A percentile compares a stretch with the other conserved stretches of the same genome.
These are phyloP conservation scores for Hibiscus tridactylites DNA, from an alignment of 345 rosid genomes.

Conservation along the genomic window DNA sequence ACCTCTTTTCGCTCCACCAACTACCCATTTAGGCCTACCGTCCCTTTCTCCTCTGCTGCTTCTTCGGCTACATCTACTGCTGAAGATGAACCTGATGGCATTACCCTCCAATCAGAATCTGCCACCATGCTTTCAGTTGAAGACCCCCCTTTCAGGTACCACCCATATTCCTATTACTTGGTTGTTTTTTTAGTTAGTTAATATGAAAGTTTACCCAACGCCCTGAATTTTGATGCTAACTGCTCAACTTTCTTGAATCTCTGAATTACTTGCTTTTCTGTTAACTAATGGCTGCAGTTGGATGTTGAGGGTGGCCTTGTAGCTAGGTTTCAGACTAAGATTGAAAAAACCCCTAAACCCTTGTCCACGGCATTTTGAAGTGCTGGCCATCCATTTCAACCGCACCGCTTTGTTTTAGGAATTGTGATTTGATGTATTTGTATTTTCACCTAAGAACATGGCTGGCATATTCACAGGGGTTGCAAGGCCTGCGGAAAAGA, in stretches of 20 bases:
- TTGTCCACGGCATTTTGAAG: too few relatives aligned
- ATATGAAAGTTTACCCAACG: background rate
- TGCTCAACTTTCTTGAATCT: background rate
- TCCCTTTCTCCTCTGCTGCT: conserved; percentile 25
- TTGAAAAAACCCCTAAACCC: too few relatives aligned
- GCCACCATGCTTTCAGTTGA: conserved; percentile 9
- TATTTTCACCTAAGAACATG: background rate
- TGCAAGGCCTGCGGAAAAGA: conserved; percentile 78
- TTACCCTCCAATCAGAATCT: conserved; percentile 21
- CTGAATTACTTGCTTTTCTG: too few relatives aligned
- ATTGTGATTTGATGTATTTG: background rate
- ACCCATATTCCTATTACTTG: background rate
- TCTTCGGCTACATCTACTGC: conserved; percentile 34
- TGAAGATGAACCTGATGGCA: conserved; percentile 26
- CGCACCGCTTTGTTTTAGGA: background rate
- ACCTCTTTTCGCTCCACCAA: conserved; percentile 17
- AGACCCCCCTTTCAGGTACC: conserved; percentile 35
- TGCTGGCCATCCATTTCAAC: too few relatives aligned
- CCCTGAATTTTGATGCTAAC: background rate
- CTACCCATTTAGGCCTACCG: conserved; percentile 24
- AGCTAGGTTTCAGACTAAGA: too few relatives aligned
- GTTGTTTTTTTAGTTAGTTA: background rate
- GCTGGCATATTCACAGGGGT: conserved; percentile 37
- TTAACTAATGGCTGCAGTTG: background rate
- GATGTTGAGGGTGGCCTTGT: background rate